Percentiles rank a stretch among this genome's conserved stretches.
Evolutionary conservation across 768 basidiomycete genomes (phyloP).

Genomic region (Hericium coralloides): DNA sequence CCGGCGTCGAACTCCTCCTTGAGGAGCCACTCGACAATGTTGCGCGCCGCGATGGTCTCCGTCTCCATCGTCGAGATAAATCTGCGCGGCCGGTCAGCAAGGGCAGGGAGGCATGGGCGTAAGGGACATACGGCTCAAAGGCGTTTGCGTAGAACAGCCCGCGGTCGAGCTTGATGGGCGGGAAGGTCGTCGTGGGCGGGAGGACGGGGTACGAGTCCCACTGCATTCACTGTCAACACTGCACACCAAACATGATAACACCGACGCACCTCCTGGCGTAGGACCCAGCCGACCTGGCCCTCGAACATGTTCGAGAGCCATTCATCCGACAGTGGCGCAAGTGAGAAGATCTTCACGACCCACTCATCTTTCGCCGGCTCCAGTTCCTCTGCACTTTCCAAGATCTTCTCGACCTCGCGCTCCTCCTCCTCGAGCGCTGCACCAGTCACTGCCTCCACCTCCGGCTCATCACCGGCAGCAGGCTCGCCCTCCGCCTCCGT

Average conservation of each 20-base stretch:
- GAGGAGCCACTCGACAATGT: slow-evolving; percentile 72
- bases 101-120: slow-evolving; percentile 1
- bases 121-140: slow-evolving; percentile 68
- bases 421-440: slow-evolving; percentile 21
- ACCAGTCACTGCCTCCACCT: background rate
- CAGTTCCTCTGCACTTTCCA: slow-evolving; percentile 31
- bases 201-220: slow-evolving; percentile 79
- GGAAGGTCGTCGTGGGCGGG: slow-evolving; percentile 55
- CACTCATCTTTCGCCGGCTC: slow-evolving; percentile 32
- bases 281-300: slow-evolving; percentile 68
- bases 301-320: slow-evolving; percentile 62
- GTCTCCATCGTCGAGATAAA: slow-evolving; percentile 95
- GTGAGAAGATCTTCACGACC: slow-evolving; percentile 85
- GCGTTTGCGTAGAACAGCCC: slow-evolving; percentile 89
- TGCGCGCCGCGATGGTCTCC: slow-evolving; percentile 74
- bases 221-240: slow-evolving; percentile 25
- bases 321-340: slow-evolving; percentile 50
- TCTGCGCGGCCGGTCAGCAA: slow-evolving; percentile 25
- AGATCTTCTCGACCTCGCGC: slow-evolving; percentile 87
- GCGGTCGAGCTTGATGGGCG: slow-evolving; percentile 67
- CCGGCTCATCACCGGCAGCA: slow-evolving; percentile 53
- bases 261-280: slow-evolving; percentile 59
- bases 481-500: slow-evolving; percentile 19
- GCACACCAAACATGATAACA: background rate
- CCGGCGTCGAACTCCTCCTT: slow-evolving; percentile 62